Conservation (phyloP, 2,329 filamentous ascomycete genomes). For the Exophiala sp. region DNA sequence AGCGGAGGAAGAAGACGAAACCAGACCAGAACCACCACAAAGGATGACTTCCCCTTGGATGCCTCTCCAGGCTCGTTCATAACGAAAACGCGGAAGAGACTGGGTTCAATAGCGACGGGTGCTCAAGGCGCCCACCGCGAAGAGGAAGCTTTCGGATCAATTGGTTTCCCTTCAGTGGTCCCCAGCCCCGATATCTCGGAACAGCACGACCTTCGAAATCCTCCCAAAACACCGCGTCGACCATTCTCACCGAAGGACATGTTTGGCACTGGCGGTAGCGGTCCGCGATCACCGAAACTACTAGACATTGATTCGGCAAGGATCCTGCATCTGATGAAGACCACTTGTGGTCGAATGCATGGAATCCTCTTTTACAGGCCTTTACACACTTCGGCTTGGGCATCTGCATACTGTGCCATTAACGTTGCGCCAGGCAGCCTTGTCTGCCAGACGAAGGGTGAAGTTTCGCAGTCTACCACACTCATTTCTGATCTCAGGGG, state of each 20-base stretch:
- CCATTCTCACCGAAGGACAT: constrained; percentile 25
- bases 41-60: constrained; percentile 19
- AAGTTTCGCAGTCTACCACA: constrained; percentile 46
- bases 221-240: constrained; percentile 21
- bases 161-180: constrained; percentile 48
- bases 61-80: constrained; percentile 28
- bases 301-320: constrained; percentile 46
- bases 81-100: constrained; percentile 27
- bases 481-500: constrained; percentile 49
- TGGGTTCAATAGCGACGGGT: constrained; percentile 30
- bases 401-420: constrained; percentile 50
- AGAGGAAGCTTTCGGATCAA: constrained; percentile 41
- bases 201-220: constrained; percentile 34
- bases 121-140: constrained; percentile 32
- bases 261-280: constrained; percentile 19
- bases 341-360: constrained; percentile 51
- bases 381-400: constrained; percentile 43
- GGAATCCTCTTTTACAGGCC: constrained; percentile 51
- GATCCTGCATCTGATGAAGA: constrained; percentile 51
- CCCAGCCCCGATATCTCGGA: constrained; percentile 34
- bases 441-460: constrained; percentile 50
- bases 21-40: constrained; percentile 26
- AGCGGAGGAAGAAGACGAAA: constrained; percentile 33
- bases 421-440: constrained; percentile 50
- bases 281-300: constrained; percentile 35